A percentile compares a stretch with the other conserved stretches of the same genome.
phyloP scores from a whole-genome alignment of 345 rosid genomes.

The sweet orange (Citrus sinensis) region DNA sequence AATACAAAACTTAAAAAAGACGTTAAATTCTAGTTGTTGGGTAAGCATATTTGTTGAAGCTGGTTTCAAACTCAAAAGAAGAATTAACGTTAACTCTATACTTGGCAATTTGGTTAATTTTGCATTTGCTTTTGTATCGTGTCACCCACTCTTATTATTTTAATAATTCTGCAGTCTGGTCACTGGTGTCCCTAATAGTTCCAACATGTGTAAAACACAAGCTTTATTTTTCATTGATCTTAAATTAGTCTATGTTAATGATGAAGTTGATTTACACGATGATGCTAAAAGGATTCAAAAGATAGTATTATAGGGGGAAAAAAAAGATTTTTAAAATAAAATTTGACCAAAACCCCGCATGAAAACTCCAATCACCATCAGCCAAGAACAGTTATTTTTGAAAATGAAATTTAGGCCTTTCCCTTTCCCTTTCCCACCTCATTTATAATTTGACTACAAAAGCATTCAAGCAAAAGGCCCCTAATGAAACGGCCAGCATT shows the following conservation, averaged over 20 bases:
- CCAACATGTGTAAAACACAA: slow-evolving; percentile 4
- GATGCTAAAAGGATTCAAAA: slow-evolving; percentile 1
- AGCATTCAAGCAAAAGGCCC: not conserved
- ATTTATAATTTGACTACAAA: slow-evolving; percentile 1
- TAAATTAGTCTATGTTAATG: slow-evolving; percentile 3
- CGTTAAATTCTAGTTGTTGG: not conserved
- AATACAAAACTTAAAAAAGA: too few relatives aligned
- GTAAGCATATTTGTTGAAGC: not conserved
- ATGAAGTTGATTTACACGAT: slow-evolving; percentile 10
- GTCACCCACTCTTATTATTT: not conserved
- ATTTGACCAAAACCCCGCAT: slow-evolving; percentile 6
- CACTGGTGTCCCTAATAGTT: slow-evolving; percentile 17
- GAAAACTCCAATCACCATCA: slow-evolving; percentile 20
- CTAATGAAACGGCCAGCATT: not conserved
- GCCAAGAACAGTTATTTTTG: slow-evolving; percentile 1
- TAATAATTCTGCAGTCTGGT: slow-evolving; percentile 4
- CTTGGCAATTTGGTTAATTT: not conserved
- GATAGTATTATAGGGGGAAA: not conserved
- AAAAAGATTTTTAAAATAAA: not conserved
- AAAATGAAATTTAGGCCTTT: not conserved
- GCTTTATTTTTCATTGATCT: slow-evolving; percentile 10
- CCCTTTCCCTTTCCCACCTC: not conserved
- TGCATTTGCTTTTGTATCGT: not conserved
- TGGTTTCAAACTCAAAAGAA: not conserved
- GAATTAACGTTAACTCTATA: not conserved